Percentiles rank a stretch among this genome's conserved stretches.
These are phyloP conservation scores for Scleroderma bovista DNA, from an alignment of 768 basidiomycete species.

Conservation along the genomic window DNA sequence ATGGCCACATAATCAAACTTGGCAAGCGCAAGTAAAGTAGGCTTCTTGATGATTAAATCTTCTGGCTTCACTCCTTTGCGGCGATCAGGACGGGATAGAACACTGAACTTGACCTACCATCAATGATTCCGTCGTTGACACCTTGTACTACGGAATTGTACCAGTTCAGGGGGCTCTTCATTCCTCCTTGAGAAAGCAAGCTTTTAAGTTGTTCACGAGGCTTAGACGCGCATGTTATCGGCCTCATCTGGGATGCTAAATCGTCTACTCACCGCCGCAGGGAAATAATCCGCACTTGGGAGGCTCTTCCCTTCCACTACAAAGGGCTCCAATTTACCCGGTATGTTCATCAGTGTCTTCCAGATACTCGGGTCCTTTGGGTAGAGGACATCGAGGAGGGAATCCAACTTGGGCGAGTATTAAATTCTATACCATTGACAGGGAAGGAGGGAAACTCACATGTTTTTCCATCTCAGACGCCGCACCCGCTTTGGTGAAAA, in stretches of 20 bases:
- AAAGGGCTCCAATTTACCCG: constrained; percentile 31
- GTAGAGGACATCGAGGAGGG: constrained; percentile 32
- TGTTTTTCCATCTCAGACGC: constrained; percentile 28
- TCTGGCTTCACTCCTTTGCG: constrained; percentile 18
- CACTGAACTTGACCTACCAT: constrained; percentile 13
- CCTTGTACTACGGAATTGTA: constrained; percentile 28
- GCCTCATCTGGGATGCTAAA: background rate
- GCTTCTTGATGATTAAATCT: constrained; percentile 26
- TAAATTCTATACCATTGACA: background rate
- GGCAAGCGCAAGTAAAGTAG: constrained; percentile 34
- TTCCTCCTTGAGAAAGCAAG: constrained; percentile 26
- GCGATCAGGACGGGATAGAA: background rate
- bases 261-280: constrained; percentile 22
- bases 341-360: constrained; percentile 31
- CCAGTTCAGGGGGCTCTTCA: constrained; percentile 34
- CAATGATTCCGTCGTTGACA: constrained; percentile 24
- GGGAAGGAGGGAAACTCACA: constrained; percentile 17
- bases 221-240: constrained; percentile 10
- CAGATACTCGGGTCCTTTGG: constrained; percentile 30
- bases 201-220: constrained; percentile 22
- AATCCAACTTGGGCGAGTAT: constrained; percentile 29
- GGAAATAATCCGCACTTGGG: constrained; percentile 27
- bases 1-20: constrained; percentile 31
- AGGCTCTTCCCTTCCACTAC: constrained; percentile 17
- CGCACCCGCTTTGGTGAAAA: constrained; percentile 28